phyloP scores from a whole-genome alignment of 1,284 basidiomycete species.

The Ganoderma sinense region DNA sequence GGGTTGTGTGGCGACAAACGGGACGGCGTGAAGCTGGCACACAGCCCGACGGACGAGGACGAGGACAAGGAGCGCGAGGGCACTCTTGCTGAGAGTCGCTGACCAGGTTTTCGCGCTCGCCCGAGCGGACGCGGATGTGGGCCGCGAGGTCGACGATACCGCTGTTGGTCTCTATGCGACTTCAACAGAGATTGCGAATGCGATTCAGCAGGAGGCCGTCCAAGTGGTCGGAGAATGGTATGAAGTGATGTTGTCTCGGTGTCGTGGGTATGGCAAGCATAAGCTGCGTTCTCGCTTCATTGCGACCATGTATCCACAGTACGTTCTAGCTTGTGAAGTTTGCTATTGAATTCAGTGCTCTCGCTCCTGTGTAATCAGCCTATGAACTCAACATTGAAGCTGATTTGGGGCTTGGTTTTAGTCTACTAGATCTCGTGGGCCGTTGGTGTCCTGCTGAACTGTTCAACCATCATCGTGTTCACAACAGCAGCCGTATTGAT shows the following conservation, averaged over 20 bases:
- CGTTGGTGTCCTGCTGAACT: no score
- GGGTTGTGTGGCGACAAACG: constrained; percentile 80
- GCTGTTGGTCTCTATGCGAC: constrained; percentile 30
- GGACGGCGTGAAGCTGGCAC: constrained; percentile 75
- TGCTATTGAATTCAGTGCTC: no score
- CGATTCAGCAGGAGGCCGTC: constrained; percentile 17
- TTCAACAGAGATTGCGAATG: constrained; percentile 18
- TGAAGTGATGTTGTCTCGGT: neutral
- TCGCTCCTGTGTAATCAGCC: no score
- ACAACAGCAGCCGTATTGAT: no score
- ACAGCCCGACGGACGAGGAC: constrained; percentile 57
- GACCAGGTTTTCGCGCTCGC: constrained; percentile 58
- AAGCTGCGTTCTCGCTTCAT: no score
- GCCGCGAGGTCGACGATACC: constrained; percentile 47
- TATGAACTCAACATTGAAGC: no score
- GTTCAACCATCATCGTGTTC: no score
- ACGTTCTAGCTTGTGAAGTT: no score
- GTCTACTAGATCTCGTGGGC: no score
- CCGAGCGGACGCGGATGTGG: constrained; percentile 50
- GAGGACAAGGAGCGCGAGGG: constrained; percentile 61
- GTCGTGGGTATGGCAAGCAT: no score
- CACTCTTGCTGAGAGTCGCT: constrained; percentile 56
- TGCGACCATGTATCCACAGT: no score
- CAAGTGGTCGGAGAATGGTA: constrained; percentile 38
- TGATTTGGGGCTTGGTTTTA: no score